Base-by-base conservation (phyloP, 1,139 yeast genomes). In the Debaryomyces sp. region DNA sequence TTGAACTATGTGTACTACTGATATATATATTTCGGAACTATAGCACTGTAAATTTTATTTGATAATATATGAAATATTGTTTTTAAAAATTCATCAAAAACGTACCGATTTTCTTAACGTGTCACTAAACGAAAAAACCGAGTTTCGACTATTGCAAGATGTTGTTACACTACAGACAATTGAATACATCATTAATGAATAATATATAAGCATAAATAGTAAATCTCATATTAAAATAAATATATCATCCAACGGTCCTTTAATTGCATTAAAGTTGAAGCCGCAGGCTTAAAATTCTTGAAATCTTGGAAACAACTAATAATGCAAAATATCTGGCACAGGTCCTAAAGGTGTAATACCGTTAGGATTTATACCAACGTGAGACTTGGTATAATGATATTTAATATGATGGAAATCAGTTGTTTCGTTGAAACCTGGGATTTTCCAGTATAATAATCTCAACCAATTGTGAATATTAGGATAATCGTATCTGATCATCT, bases 331-430 rank as follows among this genome's bases (percentile, higher is more conserved):
- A 60, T 89, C 71, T 35, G 96, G 96, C 43, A 86, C 60, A 17
- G 99, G 99, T 2, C 99, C 99, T 40, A 87, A 64, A 6, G 98
- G 96, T 2, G 97, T 88, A 55, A 94, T 87, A 1, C 87, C 86
- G 53, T 77, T 71, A 6, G 96, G 97, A 65, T 94, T 94, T 66
- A 90, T 87, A 46, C 78, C 79, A 47, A 80, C 66, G 67, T 92
- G 98, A 21, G 95, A 85, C 68, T 79, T 82, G 45, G 97, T 90
- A 73, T 92, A 94, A 68, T 92, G 97, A 58, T 75, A 74, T 69
- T 92, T 92, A 74, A 92, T 92, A 67, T 92, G 98, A 41, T 87
- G 89, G 62, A 92, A 90, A 64, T 89, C 77, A 18, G 96, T 90
- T 13, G 97, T 89, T 38, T 81, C 81, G 58, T 79, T 80, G 71